Base-by-base conservation (phyloP, 768 basidiomycete species). In the Boletus pseudo-olivaceus region DNA sequence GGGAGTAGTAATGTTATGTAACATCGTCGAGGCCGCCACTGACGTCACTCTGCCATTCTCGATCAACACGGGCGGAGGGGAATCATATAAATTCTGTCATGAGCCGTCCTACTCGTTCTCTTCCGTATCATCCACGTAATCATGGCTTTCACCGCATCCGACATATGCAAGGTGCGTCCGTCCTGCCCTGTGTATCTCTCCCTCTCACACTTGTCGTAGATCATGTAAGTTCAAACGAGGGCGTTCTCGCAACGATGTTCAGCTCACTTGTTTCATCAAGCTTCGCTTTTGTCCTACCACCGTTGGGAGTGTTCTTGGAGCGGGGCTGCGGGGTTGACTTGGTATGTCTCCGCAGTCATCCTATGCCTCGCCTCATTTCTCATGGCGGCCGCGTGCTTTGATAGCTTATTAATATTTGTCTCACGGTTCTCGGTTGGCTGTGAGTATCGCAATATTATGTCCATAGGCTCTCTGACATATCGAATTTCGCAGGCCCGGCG, bases 291-390 rank as follows among this genome's bases (percentile, higher is more conserved):
- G 61, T 91, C 67, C 62, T 92, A 14, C 90, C 92, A 10, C 93
- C 93, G 54, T 67, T 96, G 3, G 92, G 87, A 52, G 93, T 96
- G 26, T 93, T 93, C 75, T 73, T 95, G 26, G 92, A 95, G 75
- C 80, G 90, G 49, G 93, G 93, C 26, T 94, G 91, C 67, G 74
- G 76, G 34, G 82, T 80, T 20, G 91, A 94, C 68, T 71, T 95
- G 41, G 83, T 88, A 63, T 48, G 84, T 80, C 38, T 49, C 55
- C 12, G 29, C 12, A 14, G 41, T 47, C 41, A 20, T 32, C 19
- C 5, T 26, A 17, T n/a, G 20, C 5, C n/a, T 33, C 32, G 20
- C 11, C 6, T 30, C 15, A 14, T 39, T 35, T 17, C 42, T 46
- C 27, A 65, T 48, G 44, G n/a, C 15, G 27, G 38, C 30, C 41